Percentiles rank a stretch among this genome's conserved stretches.
These are phyloP conservation scores for Venturia nashicola DNA, from an alignment of 2,329 filamentous ascomycete species.

Conservation along the genomic window DNA sequence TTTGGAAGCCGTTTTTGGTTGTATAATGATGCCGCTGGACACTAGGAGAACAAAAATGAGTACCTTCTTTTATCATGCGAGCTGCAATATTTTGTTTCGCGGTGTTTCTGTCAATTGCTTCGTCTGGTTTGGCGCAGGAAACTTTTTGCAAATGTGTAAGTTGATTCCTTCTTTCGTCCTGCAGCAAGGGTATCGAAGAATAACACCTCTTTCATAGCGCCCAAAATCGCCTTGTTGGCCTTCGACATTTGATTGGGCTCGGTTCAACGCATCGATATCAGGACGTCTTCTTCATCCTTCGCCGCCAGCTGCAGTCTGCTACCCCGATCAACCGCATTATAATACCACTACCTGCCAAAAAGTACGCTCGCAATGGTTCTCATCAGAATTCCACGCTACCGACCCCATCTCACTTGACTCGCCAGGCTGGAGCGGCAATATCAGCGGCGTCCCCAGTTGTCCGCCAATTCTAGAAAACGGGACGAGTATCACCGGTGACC, in stretches of 20 bases:
- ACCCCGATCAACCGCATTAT: not conserved
- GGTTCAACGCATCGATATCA: conserved; percentile 2
- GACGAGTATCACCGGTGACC: conserved; percentile 1
- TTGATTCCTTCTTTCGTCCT: not conserved
- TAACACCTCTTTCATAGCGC: not conserved
- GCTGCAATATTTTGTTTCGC: not conserved
- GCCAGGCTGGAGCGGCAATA: conserved; percentile 1
- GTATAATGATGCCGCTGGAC: not conserved
- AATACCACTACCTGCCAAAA: not conserved
- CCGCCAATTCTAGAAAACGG: conserved; percentile 2
- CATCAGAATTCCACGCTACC: not conserved
- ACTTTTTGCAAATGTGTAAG: not conserved
- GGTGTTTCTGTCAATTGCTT: not conserved
- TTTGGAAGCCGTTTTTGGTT: not conserved
- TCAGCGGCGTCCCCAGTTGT: not conserved
- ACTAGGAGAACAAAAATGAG: not conserved
- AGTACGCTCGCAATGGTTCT: conserved; percentile 1
- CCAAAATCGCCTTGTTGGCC: conserved; percentile 5
- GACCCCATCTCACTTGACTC: conserved; percentile 2
- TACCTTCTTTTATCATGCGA: not conserved
- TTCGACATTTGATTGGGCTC: conserved; percentile 1
- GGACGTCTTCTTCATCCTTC: conserved; percentile 1
- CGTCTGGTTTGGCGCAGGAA: not conserved
- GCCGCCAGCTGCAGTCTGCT: conserved; percentile 7
- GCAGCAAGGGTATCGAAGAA: not conserved